phyloP scores from a whole-genome alignment of 139 green algal species.

The Chlorella sp. region DNA sequence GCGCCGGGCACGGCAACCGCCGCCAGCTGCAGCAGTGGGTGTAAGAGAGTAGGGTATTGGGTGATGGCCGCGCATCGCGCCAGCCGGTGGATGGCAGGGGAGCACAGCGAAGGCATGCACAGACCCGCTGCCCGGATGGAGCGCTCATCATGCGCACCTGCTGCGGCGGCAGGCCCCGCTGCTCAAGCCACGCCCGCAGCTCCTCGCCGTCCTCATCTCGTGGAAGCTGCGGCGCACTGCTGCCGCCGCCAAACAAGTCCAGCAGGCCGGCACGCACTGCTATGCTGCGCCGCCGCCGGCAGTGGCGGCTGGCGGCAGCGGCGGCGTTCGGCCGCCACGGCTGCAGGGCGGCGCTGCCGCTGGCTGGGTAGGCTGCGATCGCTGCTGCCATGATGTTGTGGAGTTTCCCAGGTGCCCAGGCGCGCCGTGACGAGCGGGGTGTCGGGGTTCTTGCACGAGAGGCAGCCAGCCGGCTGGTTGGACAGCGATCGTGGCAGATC shows the following conservation, averaged over 20 bases:
- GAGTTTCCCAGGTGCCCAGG: no score
- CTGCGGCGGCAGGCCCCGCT: slow-evolving; percentile 5
- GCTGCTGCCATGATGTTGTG: no score
- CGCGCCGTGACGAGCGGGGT: background rate
- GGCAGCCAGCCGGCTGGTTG: background rate
- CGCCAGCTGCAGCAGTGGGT: background rate
- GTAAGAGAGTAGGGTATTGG: background rate
- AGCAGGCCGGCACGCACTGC: background rate
- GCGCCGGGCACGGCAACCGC: slow-evolving; percentile 16
- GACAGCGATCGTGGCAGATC: background rate
- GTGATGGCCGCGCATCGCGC: no score
- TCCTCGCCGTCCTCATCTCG: background rate
- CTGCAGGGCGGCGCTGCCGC: no score
- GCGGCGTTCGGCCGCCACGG: background rate
- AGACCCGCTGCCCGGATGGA: no score
- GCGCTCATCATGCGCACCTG: background rate
- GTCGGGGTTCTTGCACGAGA: background rate
- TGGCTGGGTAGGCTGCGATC: no score
- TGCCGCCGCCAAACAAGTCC: background rate
- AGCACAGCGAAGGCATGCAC: no score
- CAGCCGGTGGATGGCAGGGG: no score
- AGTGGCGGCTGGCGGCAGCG: background rate
- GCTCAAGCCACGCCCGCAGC: background rate
- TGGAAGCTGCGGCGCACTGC: background rate
- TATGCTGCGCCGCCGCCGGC: background rate